These are phyloP conservation scores for Cyberlindnera xishuangbannaensis DNA, from an alignment of 805 yeast genomes.

Conservation along the genomic window DNA sequence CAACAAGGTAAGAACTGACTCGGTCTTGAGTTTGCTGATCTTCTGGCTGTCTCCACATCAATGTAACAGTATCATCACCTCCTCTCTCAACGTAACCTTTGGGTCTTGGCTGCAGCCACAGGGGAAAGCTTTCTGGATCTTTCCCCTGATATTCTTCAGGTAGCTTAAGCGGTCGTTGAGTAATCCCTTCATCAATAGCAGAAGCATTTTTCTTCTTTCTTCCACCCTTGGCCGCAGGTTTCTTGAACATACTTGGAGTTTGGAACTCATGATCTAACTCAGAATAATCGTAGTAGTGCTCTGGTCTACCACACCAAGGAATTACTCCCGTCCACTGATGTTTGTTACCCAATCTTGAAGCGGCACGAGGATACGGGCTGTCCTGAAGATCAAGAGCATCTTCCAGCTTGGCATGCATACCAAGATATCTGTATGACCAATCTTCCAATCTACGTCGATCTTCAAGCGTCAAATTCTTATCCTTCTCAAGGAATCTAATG, in stretches of 20 bases:
- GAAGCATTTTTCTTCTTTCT: conserved; percentile 20
- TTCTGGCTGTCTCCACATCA: conserved; percentile 58
- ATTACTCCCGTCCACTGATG: conserved; percentile 66
- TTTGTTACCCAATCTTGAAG: conserved; percentile 67
- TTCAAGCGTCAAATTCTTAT: conserved; percentile 33
- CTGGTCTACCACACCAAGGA: conserved; percentile 59
- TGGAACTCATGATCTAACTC: conserved; percentile 17
- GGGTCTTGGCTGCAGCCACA: conserved; percentile 77
- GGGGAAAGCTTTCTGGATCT: conserved; percentile 47
- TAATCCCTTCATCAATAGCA: conserved; percentile 20
- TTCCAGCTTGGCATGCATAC: conserved; percentile 66
- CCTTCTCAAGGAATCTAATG: conserved; percentile 43
- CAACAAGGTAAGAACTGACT: conserved; percentile 49
- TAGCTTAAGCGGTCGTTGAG: conserved; percentile 28
- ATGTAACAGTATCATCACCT: conserved; percentile 53
- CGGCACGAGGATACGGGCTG: conserved; percentile 74
- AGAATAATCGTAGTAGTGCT: conserved; percentile 53
- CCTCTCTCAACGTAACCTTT: conserved; percentile 84
- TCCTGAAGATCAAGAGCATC: conserved; percentile 76
- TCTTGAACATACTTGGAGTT: conserved; percentile 13
- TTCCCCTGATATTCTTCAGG: conserved; percentile 42
- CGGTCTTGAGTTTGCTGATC: conserved; percentile 21
- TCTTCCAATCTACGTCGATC: conserved; percentile 55
- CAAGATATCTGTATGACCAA: conserved; percentile 79
- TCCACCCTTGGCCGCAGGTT: conserved; percentile 20